A percentile compares a stretch with the other conserved stretches of the same genome.
These are phyloP conservation scores for Pleurotus citrinopileatus DNA, from an alignment of 768 basidiomycete species.

Conservation along the genomic window DNA sequence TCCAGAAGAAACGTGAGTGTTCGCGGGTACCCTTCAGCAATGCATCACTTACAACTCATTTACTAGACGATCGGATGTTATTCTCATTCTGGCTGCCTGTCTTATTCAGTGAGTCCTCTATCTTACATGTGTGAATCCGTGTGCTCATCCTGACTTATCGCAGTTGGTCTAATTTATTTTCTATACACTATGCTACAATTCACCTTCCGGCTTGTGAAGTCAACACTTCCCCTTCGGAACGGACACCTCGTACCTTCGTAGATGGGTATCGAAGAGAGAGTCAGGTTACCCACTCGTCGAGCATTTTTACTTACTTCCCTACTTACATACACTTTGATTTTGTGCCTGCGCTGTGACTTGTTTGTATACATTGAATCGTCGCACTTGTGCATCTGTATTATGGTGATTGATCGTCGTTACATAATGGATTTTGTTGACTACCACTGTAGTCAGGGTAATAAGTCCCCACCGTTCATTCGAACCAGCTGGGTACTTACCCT, in stretches of 20 bases:
- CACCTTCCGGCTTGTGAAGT: constrained; percentile 45
- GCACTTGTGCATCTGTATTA: background rate
- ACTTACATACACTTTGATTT: background rate
- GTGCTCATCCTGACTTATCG: constrained; percentile 7
- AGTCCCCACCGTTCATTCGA: no score
- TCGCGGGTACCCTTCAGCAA: background rate
- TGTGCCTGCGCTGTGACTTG: background rate
- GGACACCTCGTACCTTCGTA: constrained; percentile 5
- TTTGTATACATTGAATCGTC: background rate
- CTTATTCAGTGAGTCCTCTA: constrained; percentile 58
- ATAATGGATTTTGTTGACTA: no score
- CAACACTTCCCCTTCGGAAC: constrained; percentile 35
- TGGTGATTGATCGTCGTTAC: no score
- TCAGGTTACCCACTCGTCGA: background rate
- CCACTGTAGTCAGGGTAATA: no score
- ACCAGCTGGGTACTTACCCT: no score
- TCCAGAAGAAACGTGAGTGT: constrained; percentile 71
- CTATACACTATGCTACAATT: constrained; percentile 53
- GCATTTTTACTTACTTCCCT: background rate
- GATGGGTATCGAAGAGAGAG: constrained; percentile 1
- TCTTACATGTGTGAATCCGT: background rate
- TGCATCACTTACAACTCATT: constrained; percentile 12
- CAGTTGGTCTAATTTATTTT: constrained; percentile 64
- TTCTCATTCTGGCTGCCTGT: constrained; percentile 86
- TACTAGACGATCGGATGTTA: constrained; percentile 79